Conservation (phyloP, 23 red algal species). For the Cyanidioschyzon merolae region DNA sequence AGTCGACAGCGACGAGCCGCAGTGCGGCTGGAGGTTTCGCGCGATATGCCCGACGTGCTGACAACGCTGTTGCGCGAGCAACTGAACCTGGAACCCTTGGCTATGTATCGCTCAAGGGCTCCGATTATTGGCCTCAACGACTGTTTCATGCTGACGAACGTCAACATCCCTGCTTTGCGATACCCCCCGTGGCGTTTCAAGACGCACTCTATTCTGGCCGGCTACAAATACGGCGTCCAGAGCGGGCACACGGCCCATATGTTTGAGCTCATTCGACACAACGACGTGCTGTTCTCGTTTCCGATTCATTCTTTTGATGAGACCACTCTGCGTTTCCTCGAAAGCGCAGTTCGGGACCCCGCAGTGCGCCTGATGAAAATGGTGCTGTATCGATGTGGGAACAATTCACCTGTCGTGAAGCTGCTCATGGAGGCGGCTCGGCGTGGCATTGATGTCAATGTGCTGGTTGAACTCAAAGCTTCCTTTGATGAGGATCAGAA, state of each 20-base stretch:
- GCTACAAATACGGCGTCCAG: conserved; percentile 36
- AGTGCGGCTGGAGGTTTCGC: conserved; percentile 68
- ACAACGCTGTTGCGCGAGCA: conserved; percentile 41
- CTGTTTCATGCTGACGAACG: conserved; percentile 49
- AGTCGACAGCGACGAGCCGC: conserved; percentile 53
- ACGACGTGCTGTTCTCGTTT: conserved; percentile 68
- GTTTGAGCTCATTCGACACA: conserved; percentile 56
- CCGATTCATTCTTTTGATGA: conserved; percentile 67
- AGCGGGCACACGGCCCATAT: conserved; percentile 43
- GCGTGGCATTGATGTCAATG: conserved; percentile 85
- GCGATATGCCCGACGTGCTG: conserved; percentile 37
- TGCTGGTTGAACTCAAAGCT: conserved; percentile 91
- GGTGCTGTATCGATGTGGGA: conserved; percentile 75
- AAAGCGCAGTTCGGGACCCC: conserved; percentile 61
- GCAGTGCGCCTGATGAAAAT: conserved; percentile 65
- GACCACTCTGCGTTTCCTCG: conserved; percentile 56
- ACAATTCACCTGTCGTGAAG: conserved; percentile 65
- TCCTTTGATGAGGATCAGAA: conserved; percentile 94
- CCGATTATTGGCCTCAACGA: conserved; percentile 59
- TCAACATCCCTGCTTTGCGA: conserved; percentile 41
- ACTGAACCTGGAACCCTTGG: conserved; percentile 52
- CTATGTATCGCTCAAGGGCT: conserved; percentile 48
- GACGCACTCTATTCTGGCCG: conserved; percentile 41
- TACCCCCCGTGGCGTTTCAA: conserved; percentile 44
- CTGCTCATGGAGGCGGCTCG: conserved; percentile 78